Conservation (phyloP, 129 eudicot species). For the Lactuca saligna region DNA sequence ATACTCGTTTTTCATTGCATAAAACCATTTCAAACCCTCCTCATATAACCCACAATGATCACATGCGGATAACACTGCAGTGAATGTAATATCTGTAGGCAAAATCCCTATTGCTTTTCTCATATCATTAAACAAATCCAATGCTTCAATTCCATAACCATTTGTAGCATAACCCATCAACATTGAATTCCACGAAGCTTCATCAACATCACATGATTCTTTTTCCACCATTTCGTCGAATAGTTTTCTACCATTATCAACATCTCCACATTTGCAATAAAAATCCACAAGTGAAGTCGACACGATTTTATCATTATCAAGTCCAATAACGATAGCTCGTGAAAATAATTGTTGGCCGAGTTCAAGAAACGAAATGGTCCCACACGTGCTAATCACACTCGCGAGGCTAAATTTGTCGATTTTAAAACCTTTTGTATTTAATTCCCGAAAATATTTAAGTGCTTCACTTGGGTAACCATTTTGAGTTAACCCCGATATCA, state of each 20-base stretch:
- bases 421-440: constrained; percentile 52
- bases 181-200: constrained; percentile 86
- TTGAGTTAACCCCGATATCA: constrained; percentile 81
- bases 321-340: constrained; percentile 58
- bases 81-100: constrained; percentile 70
- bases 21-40: constrained; percentile 80
- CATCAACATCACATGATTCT: constrained; percentile 32
- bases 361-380: constrained; percentile 60
- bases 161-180: constrained; percentile 93
- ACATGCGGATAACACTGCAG: constrained; percentile 78
- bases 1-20: constrained; percentile 57
- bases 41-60: constrained; percentile 78
- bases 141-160: constrained; percentile 69
- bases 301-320: constrained; percentile 61
- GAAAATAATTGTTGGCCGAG: constrained; percentile 83
- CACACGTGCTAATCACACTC: constrained; percentile 78
- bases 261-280: constrained; percentile 79
- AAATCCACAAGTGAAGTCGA: constrained; percentile 70
- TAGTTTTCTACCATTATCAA: constrained; percentile 52
- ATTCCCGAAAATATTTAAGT: constrained; percentile 49
- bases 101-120: constrained; percentile 31
- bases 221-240: constrained; percentile 51
- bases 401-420: constrained; percentile 68
- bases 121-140: constrained; percentile 65
- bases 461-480: constrained; percentile 74